These are phyloP conservation scores for Mycotypha africana DNA, from an alignment of 371 early-diverging fungal species.

Conservation along the genomic window DNA sequence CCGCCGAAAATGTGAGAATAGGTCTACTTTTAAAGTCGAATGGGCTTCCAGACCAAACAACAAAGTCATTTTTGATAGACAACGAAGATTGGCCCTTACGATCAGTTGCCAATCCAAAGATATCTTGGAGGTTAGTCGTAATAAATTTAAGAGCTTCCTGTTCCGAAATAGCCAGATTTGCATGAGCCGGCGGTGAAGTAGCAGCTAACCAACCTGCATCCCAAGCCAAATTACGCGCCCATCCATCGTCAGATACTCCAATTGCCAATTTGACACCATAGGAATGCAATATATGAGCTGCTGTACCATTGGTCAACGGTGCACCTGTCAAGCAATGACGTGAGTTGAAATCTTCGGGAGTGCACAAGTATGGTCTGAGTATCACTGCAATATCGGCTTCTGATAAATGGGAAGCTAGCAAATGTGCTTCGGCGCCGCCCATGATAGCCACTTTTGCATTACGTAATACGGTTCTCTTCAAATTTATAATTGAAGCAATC, in stretches of 20 bases:
- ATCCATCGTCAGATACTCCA: slow-evolving; percentile 52
- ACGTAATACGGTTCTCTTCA: slow-evolving; percentile 46
- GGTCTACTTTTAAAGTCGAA: slow-evolving; percentile 51
- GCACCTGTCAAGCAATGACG: slow-evolving; percentile 60
- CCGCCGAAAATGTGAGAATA: no score
- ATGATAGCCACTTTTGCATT: slow-evolving; percentile 35
- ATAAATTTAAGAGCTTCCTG: slow-evolving; percentile 65
- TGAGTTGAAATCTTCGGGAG: slow-evolving; percentile 62
- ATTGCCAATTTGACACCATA: slow-evolving; percentile 65
- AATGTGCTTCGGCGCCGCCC: slow-evolving; percentile 71
- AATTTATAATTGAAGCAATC: slow-evolving; percentile 58
- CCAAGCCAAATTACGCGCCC: slow-evolving; percentile 65
- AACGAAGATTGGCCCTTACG: background rate
- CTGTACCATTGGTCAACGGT: slow-evolving; percentile 53
- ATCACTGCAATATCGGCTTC: slow-evolving; percentile 57
- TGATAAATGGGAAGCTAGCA: slow-evolving; percentile 58
- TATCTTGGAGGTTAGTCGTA: slow-evolving; percentile 65
- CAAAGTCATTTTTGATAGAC: slow-evolving; percentile 23
- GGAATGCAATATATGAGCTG: slow-evolving; percentile 51
- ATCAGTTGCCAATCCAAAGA: slow-evolving; percentile 43
- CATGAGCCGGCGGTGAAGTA: slow-evolving; percentile 25
- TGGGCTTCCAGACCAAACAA: slow-evolving; percentile 50
- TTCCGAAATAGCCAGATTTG: slow-evolving; percentile 36
- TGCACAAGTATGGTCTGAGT: slow-evolving; percentile 61
- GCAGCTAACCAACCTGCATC: slow-evolving; percentile 72